These are phyloP conservation scores for Wallacemonas rigidus DNA, from an alignment of 208 protist genomes.

Conservation along the genomic window DNA sequence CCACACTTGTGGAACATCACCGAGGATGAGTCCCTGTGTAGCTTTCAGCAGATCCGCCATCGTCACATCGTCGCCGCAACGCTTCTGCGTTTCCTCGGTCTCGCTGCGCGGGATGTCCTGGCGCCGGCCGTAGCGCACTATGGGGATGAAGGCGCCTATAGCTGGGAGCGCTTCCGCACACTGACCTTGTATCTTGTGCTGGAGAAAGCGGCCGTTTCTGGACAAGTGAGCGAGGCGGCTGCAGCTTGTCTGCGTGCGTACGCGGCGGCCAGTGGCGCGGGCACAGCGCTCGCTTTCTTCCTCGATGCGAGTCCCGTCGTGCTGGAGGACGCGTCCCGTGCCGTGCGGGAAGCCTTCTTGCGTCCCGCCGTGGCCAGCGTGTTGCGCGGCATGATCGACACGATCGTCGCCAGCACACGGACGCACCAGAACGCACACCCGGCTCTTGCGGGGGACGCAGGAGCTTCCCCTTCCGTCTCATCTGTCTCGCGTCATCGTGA, in stretches of 20 bases:
- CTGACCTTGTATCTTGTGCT: constrained; percentile 85
- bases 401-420: constrained; percentile 20
- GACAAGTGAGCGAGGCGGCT: constrained; percentile 62
- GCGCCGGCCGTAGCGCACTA: constrained; percentile 1
- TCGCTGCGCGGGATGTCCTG: constrained; percentile 41
- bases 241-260: constrained; percentile 52
- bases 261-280: constrained; percentile 33
- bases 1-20: constrained; percentile 86
- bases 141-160: constrained; percentile 17
- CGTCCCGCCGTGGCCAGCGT: constrained; percentile 65
- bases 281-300: constrained; percentile 56
- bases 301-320: constrained; percentile 48
- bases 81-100: constrained; percentile 63
- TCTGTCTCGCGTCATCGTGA: too few relatives aligned
- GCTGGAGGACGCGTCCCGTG: constrained; percentile 77
- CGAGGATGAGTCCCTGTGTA: constrained; percentile 74
- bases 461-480: neutral
- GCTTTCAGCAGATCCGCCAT: constrained; percentile 76
- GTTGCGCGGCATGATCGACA: constrained; percentile 58
- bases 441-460: neutral
- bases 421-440: neutral
- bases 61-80: constrained; percentile 74
- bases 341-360: constrained; percentile 63
- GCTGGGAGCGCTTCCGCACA: constrained; percentile 50
- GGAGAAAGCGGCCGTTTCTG: constrained; percentile 74